Conservation (phyloP, 305 asterid genomes). For the Withania somnifera region DNA sequence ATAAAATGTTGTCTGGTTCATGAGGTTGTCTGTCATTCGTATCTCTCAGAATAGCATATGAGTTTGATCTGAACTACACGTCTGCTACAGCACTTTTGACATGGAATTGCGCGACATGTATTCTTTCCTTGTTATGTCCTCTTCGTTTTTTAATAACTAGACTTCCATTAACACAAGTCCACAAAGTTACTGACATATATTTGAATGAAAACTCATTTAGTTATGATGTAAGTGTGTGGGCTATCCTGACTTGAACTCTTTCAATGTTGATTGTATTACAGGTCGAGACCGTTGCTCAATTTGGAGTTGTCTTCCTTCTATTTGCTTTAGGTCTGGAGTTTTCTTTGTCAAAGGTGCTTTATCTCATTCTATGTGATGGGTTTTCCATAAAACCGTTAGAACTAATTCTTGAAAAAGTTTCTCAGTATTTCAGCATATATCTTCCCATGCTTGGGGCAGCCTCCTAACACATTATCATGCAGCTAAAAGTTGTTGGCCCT, state of each 20-base stretch:
- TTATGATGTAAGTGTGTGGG: background rate
- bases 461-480: conserved; percentile 25
- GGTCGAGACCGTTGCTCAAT: conserved; percentile 98
- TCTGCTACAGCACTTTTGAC: background rate
- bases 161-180: background rate
- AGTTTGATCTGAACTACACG: background rate
- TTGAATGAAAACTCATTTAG: background rate
- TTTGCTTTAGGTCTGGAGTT: conserved; percentile 97
- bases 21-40: background rate
- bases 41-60: background rate
- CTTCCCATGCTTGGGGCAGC: conserved; percentile 5
- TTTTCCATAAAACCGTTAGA: background rate
- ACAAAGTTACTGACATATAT: background rate
- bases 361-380: conserved; percentile 1
- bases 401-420: background rate
- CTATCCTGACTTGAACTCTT: background rate
- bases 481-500: conserved; percentile 91
- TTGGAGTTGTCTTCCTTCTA: conserved; percentile 95
- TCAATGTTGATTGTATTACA: conserved; percentile 16
- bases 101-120: background rate
- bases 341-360: conserved; percentile 72
- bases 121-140: background rate
- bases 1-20: background rate
- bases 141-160: background rate
- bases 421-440: conserved; percentile 1